Evolutionary conservation across 2,329 filamentous ascomycete species (phyloP).

Genomic region (Cladobotryum protrusum): DNA sequence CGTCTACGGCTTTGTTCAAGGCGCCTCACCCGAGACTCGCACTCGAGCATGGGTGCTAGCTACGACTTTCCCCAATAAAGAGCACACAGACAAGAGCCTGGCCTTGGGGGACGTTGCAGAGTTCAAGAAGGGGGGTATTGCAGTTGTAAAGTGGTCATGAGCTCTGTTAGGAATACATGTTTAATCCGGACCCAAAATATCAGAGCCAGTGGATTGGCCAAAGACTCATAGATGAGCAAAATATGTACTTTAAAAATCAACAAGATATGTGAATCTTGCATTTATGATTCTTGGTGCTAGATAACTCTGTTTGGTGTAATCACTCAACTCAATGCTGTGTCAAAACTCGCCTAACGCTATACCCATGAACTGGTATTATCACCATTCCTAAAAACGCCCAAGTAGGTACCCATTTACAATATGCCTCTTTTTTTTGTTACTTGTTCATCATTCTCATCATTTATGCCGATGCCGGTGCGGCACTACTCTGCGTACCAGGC

Average conservation of each 20-base stretch:
- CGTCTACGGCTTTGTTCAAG: conserved; percentile 67
- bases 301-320: too few relatives aligned
- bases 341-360: too few relatives aligned
- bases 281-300: too few relatives aligned
- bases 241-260: too few relatives aligned
- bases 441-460: background rate
- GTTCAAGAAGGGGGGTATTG: conserved; percentile 60
- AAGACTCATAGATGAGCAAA: too few relatives aligned
- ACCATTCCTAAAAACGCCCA: too few relatives aligned
- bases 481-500: conserved; percentile 20
- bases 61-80: conserved; percentile 78
- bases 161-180: background rate
- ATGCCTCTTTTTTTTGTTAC: too few relatives aligned
- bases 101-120: conserved; percentile 55
- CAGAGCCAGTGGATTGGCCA: too few relatives aligned
- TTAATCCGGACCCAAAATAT: background rate
- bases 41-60: conserved; percentile 65
- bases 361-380: too few relatives aligned
- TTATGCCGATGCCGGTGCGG: background rate
- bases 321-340: too few relatives aligned
- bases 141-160: conserved; percentile 54
- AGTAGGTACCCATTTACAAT: too few relatives aligned
- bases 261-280: too few relatives aligned
- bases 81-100: conserved; percentile 61
- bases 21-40: conserved; percentile 52